Evolutionary conservation across 2,329 filamentous ascomycete genomes (phyloP).

Genomic region (Hymenoscyphus infarciens): DNA sequence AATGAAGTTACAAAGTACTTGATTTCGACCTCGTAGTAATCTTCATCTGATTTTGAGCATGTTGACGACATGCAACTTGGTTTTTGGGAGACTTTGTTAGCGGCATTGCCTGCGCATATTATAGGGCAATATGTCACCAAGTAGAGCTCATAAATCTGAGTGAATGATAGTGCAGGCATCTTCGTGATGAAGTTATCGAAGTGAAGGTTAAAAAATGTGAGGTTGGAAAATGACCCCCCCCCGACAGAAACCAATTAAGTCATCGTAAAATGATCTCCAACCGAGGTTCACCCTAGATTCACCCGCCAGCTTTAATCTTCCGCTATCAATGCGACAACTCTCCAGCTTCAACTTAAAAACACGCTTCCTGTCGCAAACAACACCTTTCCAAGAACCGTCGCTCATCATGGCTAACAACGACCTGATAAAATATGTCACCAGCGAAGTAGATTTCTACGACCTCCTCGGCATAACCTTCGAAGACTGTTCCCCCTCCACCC

Average conservation of each 20-base stretch:
- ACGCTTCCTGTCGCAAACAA: background rate
- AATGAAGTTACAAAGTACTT: background rate
- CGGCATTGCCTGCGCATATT: background rate
- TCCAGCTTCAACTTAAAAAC: background rate
- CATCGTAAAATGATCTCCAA: background rate
- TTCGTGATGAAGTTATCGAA: background rate
- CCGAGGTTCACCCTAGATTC: constrained; percentile 1
- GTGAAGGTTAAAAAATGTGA: background rate
- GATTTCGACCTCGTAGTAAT: background rate
- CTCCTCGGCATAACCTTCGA: constrained; percentile 32
- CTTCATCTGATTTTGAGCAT: background rate
- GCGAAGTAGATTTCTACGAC: constrained; percentile 35
- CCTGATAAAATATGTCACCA: constrained; percentile 33
- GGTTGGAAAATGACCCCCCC: background rate
- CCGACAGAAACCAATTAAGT: background rate
- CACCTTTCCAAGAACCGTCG: background rate
- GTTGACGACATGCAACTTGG: background rate
- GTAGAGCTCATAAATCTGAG: too few species aligned
- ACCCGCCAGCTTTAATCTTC: background rate
- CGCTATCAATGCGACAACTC: background rate
- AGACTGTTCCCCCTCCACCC: constrained; percentile 28
- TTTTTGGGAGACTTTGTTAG: background rate
- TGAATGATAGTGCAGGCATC: too few species aligned
- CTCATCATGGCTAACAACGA: constrained; percentile 34
- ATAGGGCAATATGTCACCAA: too few species aligned